These are phyloP conservation scores for Talaromyces sp. DNA, from an alignment of 2,329 filamentous ascomycete species.

Conservation along the genomic window DNA sequence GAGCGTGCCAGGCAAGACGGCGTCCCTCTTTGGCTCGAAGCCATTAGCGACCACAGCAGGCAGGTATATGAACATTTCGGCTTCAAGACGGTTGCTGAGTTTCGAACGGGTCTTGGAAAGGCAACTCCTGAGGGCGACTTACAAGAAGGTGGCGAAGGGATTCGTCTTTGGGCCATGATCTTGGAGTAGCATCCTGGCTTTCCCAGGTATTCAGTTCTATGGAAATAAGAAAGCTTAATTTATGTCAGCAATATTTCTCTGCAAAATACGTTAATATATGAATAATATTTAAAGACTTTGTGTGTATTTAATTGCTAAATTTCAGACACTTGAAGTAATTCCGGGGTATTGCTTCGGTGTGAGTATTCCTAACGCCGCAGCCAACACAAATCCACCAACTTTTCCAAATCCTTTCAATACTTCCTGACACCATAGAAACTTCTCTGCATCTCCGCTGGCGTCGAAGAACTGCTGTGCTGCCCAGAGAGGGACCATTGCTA, in stretches of 20 bases:
- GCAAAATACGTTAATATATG: not conserved
- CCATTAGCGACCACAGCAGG: constrained; percentile 11
- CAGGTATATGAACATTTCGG: constrained; percentile 12
- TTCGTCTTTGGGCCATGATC: constrained; percentile 11
- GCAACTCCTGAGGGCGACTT: constrained; percentile 8
- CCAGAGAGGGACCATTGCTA: constrained; percentile 12
- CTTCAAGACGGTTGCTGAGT: constrained; percentile 6
- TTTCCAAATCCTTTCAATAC: constrained; percentile 9
- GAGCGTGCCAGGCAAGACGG: constrained; percentile 5
- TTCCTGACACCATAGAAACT: constrained; percentile 6
- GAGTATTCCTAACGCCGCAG: constrained; percentile 2
- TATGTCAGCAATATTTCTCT: not conserved
- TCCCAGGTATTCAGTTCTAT: not conserved
- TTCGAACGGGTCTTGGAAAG: constrained; percentile 7
- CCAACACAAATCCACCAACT: constrained; percentile 6
- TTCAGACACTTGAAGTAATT: not conserved
- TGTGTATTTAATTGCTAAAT: not conserved
- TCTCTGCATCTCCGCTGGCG: not conserved
- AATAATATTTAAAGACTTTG: not conserved
- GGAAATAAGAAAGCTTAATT: not conserved
- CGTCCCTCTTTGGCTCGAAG: constrained; percentile 11
- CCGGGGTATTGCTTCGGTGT: constrained; percentile 7
- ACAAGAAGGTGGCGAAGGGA: constrained; percentile 11
- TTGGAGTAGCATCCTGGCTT: constrained; percentile 1
- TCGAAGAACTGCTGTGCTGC: constrained; percentile 8